Evolutionary conservation across 345 rosid genomes (phyloP).

Genomic region (Brassica nigra): DNA sequence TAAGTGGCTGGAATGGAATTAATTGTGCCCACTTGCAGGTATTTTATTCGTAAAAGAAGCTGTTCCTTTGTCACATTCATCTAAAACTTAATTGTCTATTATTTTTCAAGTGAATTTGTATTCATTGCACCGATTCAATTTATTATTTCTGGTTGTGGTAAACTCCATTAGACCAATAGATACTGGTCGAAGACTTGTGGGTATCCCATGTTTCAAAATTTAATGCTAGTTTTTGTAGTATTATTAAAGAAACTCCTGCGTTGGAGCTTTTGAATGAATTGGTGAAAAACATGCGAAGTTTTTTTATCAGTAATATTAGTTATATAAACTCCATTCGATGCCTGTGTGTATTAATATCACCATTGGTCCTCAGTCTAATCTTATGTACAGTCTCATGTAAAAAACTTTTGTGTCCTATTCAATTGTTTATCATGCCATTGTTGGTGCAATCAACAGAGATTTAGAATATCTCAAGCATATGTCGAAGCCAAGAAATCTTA

Average conservation of each 20-base stretch:
- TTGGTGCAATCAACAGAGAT: background rate
- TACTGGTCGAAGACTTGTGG: background rate
- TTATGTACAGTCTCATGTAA: background rate
- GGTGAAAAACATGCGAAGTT: background rate
- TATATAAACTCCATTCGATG: background rate
- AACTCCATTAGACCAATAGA: conserved; percentile 2
- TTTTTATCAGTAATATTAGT: background rate
- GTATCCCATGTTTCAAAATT: conserved; percentile 3
- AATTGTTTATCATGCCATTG: background rate
- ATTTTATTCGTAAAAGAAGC: background rate
- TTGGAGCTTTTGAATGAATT: background rate
- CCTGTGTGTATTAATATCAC: background rate
- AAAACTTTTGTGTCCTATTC: background rate
- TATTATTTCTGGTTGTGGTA: conserved; percentile 23
- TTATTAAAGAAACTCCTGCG: background rate
- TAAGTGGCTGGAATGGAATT: conserved; percentile 24
- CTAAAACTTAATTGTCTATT: conserved; percentile 2
- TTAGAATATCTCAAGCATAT: too few species aligned
- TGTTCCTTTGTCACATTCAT: conserved; percentile 1
- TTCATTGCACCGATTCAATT: conserved; percentile 24
- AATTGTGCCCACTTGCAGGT: conserved; percentile 19
- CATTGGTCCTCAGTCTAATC: background rate
- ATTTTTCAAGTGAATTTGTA: conserved; percentile 1
- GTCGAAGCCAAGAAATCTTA: background rate
- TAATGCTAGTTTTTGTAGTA: background rate